Conservation (phyloP, 2,329 filamentous ascomycete species). For the Calonectria pseudoreteaudii region DNA sequence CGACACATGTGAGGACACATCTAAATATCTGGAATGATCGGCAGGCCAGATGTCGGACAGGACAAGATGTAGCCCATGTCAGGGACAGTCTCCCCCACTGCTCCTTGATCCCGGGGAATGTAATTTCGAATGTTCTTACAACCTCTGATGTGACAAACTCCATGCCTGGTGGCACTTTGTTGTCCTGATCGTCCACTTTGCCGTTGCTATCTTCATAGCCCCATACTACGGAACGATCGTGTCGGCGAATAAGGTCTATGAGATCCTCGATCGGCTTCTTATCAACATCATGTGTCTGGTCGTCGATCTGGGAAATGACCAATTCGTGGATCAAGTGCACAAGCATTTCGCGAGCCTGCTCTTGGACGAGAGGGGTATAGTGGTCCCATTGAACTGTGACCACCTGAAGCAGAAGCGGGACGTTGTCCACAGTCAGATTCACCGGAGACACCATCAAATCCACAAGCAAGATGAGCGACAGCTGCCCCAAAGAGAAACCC, state of each 20-base stretch:
- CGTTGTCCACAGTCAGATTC: constrained; percentile 80
- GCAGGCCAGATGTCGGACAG: constrained; percentile 93
- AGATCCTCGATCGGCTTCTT: constrained; percentile 87
- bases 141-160: constrained; percentile 84
- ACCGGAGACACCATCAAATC: constrained; percentile 96
- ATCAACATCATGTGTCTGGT: constrained; percentile 69
- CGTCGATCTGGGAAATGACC: constrained; percentile 83
- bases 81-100: constrained; percentile 91
- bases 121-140: constrained; percentile 85
- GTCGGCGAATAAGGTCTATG: constrained; percentile 86
- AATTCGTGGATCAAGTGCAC: constrained; percentile 97
- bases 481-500: constrained; percentile 90
- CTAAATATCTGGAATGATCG: constrained; percentile 98
- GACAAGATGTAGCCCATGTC: constrained; percentile 96
- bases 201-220: constrained; percentile 93
- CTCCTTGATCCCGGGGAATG: constrained; percentile 88
- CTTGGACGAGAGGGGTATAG: constrained; percentile 93
- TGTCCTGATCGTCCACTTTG: constrained; percentile 77
- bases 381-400: constrained; percentile 97
- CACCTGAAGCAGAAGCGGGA: constrained; percentile 89
- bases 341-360: constrained; percentile 97
- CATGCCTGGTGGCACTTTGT: constrained; percentile 90
- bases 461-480: constrained; percentile 92
- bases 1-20: constrained; percentile 89
- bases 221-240: constrained; percentile 90